Conservation (phyloP, 129 eudicot genomes). For the Silybum marianum region DNA sequence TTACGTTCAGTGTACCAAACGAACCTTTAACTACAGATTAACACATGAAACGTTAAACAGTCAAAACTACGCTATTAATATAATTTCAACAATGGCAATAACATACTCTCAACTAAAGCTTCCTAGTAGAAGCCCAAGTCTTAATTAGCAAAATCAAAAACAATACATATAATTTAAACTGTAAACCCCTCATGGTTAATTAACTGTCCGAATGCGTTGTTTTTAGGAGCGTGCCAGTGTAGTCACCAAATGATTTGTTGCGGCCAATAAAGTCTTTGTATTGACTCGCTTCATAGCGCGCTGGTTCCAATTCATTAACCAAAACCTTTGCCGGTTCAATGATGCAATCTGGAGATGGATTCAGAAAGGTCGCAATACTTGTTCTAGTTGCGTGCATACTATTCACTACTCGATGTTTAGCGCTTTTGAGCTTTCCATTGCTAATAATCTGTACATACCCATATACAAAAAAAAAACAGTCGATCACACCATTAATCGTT, state of each 20-base stretch:
- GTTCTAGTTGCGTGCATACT: constrained; percentile 32
- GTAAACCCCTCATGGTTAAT: background rate
- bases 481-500: background rate
- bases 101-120: no score
- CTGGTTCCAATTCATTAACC: constrained; percentile 59
- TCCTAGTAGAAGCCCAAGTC: no score
- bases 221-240: constrained; percentile 36
- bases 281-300: constrained; percentile 33
- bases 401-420: constrained; percentile 74
- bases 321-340: constrained; percentile 67
- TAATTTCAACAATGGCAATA: no score
- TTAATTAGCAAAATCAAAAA: no score
- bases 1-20: no score
- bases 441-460: constrained; percentile 62
- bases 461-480: background rate
- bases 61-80: no score
- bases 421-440: constrained; percentile 64
- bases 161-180: no score
- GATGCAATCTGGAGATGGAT: constrained; percentile 51
- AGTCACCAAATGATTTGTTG: constrained; percentile 48
- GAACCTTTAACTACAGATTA: no score
- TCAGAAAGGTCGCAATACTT: constrained; percentile 57
- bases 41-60: no score
- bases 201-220: constrained; percentile 7
- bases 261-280: constrained; percentile 51